These are phyloP conservation scores for Geranium incanum DNA, from an alignment of 441 rosid genomes.

Conservation along the genomic window DNA sequence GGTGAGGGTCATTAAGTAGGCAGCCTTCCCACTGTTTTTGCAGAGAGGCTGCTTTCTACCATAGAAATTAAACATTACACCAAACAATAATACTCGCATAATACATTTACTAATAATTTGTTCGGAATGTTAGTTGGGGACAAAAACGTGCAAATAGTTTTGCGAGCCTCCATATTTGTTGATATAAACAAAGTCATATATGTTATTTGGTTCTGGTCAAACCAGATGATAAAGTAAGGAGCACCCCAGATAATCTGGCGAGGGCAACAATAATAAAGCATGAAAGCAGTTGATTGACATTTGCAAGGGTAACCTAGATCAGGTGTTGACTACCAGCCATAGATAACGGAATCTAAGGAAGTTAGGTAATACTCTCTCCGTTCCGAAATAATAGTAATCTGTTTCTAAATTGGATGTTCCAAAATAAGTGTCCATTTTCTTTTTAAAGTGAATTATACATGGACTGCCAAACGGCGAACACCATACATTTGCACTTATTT, in stretches of 20 bases:
- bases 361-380: neutral
- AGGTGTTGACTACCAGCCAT: neutral
- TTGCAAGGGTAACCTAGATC: neutral
- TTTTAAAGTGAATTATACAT: neutral
- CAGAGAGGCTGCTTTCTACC: neutral
- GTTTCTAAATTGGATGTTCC: neutral
- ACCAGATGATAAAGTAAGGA: neutral
- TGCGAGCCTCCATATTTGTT: neutral
- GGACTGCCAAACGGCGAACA: neutral
- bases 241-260: neutral
- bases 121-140: neutral
- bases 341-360: neutral
- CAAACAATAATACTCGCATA: neutral
- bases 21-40: neutral
- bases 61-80: constrained; percentile 2
- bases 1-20: neutral
- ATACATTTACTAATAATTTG: neutral
- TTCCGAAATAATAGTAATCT: neutral
- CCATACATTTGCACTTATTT: neutral
- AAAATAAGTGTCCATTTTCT: neutral
- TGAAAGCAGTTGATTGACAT: neutral
- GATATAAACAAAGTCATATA: neutral
- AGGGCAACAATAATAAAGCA: constrained; percentile 5
- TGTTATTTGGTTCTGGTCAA: neutral
- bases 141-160: neutral